These are phyloP conservation scores for Prunus salicina DNA, from an alignment of 306 rosid genomes.

Conservation along the genomic window DNA sequence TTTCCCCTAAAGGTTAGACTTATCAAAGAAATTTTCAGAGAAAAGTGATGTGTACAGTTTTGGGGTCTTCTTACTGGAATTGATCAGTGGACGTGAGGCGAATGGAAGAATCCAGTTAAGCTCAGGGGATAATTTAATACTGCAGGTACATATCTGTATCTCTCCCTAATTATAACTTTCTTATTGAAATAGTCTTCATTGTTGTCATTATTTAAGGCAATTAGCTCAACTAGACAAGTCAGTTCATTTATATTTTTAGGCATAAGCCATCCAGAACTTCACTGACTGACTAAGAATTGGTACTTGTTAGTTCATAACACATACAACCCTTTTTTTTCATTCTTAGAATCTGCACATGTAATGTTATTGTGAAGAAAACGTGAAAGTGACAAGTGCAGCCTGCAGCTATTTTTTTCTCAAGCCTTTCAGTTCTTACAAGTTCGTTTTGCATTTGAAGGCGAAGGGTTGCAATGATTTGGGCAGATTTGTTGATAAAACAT, in stretches of 20 bases:
- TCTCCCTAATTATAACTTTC: not conserved
- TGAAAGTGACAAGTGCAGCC: not conserved
- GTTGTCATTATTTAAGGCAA: not conserved
- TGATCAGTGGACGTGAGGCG: slow-evolving; percentile 62
- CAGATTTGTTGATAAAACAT: slow-evolving; percentile 39
- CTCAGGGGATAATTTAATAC: slow-evolving; percentile 34
- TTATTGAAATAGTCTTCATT: not conserved
- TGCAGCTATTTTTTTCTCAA: not conserved
- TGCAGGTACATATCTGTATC: slow-evolving; percentile 39
- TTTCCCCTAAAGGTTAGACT: slow-evolving; percentile 43
- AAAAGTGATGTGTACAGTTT: slow-evolving; percentile 65
- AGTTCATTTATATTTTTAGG: not conserved
- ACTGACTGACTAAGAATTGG: not conserved
- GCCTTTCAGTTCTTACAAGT: not conserved
- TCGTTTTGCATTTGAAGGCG: slow-evolving; percentile 32
- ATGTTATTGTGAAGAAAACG: not conserved
- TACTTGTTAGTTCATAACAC: not conserved
- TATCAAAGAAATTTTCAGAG: slow-evolving; percentile 38
- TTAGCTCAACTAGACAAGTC: not conserved
- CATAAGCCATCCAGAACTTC: not conserved
- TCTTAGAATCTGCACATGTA: not conserved
- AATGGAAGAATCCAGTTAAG: slow-evolving; percentile 30
- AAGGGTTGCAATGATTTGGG: slow-evolving; percentile 29
- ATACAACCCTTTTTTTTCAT: not conserved
- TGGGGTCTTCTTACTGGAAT: slow-evolving; percentile 72